A percentile compares a stretch with the other conserved stretches of the same genome.
phyloP scores from a whole-genome alignment of 768 basidiomycete species.

The Mycena galopus region DNA sequence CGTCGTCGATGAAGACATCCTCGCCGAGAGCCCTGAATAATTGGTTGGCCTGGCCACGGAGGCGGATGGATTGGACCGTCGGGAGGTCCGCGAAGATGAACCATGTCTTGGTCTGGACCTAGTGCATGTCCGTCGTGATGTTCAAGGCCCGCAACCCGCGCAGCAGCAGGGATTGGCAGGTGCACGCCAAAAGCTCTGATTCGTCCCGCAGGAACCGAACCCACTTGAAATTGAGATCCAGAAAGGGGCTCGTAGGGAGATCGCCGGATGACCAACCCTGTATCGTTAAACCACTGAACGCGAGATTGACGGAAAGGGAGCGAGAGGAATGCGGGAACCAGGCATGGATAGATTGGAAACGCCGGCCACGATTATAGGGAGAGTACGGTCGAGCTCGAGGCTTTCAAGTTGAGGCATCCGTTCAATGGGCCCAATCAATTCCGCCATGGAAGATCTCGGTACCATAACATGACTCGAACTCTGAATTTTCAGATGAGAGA shows the following conservation, averaged over 20 bases:
- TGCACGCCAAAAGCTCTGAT: slow-evolving; percentile 30
- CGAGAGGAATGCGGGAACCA: slow-evolving; percentile 36
- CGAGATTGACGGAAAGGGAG: slow-evolving; percentile 6
- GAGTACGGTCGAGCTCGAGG: slow-evolving; percentile 51
- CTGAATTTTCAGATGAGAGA: slow-evolving; percentile 54
- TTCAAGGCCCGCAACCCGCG: slow-evolving; percentile 42
- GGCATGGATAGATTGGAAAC: slow-evolving; percentile 17
- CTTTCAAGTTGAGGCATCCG: slow-evolving; percentile 49
- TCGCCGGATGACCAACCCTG: slow-evolving; percentile 25
- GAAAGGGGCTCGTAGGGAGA: slow-evolving; percentile 22
- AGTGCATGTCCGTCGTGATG: slow-evolving; percentile 37
- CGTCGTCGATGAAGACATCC: slow-evolving; percentile 29
- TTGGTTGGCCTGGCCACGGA: slow-evolving; percentile 36
- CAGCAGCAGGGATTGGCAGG: slow-evolving; percentile 43
- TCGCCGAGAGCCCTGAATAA: slow-evolving; percentile 45
- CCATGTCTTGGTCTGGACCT: slow-evolving; percentile 39
- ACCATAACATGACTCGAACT: slow-evolving; percentile 37
- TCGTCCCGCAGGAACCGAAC: slow-evolving; percentile 23
- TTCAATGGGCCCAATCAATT: slow-evolving; percentile 49
- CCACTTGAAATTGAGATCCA: slow-evolving; percentile 45
- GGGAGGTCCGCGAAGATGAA: slow-evolving; percentile 47
- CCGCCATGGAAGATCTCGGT: slow-evolving; percentile 46
- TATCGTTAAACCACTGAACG: slow-evolving; percentile 5
- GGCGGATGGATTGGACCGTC: slow-evolving; percentile 41
- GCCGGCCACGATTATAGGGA: slow-evolving; percentile 43